Evolutionary conservation across 2,329 filamentous ascomycete genomes (phyloP).

Genomic region (Curvularia lunata): DNA sequence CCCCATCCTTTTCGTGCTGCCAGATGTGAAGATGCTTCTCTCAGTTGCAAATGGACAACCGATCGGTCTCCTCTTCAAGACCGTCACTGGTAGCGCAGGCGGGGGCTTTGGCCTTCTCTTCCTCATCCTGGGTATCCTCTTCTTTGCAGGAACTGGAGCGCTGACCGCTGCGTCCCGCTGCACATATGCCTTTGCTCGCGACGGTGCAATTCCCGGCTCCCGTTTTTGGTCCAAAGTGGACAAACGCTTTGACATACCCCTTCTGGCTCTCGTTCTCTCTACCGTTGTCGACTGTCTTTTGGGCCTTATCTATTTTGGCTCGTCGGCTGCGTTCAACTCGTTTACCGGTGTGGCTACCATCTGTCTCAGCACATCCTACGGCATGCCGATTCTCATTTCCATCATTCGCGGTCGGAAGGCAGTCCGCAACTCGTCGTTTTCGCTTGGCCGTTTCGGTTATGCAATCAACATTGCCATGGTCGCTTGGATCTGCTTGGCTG

Average conservation of each 20-base stretch:
- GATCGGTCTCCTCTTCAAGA: slow-evolving; percentile 77
- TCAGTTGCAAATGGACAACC: slow-evolving; percentile 74
- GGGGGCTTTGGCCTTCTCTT: slow-evolving; percentile 79
- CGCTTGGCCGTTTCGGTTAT: slow-evolving; percentile 72
- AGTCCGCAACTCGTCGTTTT: slow-evolving; percentile 70
- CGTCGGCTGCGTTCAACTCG: slow-evolving; percentile 76
- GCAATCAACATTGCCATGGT: slow-evolving; percentile 71
- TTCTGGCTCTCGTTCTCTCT: slow-evolving; percentile 72
- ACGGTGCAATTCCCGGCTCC: slow-evolving; percentile 75
- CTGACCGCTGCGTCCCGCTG: slow-evolving; percentile 76
- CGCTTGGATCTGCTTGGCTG: slow-evolving; percentile 72
- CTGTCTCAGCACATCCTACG: slow-evolving; percentile 76
- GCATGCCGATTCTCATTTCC: slow-evolving; percentile 75
- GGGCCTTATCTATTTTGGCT: slow-evolving; percentile 81
- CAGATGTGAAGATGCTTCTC: slow-evolving; percentile 68
- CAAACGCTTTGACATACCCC: slow-evolving; percentile 69
- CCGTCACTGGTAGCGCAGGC: slow-evolving; percentile 71
- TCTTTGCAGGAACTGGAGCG: slow-evolving; percentile 78
- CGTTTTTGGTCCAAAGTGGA: slow-evolving; percentile 71
- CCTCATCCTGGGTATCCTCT: slow-evolving; percentile 75
- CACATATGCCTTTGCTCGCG: slow-evolving; percentile 77
- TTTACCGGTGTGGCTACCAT: slow-evolving; percentile 83
- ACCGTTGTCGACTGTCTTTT: slow-evolving; percentile 72
- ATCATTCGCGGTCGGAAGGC: slow-evolving; percentile 70
- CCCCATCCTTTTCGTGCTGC: slow-evolving; percentile 77